Percentiles rank a stretch among this genome's conserved stretches.
These are phyloP conservation scores for Neoarthrinium moseri DNA, from an alignment of 2,329 filamentous ascomycete species.

Conservation along the genomic window DNA sequence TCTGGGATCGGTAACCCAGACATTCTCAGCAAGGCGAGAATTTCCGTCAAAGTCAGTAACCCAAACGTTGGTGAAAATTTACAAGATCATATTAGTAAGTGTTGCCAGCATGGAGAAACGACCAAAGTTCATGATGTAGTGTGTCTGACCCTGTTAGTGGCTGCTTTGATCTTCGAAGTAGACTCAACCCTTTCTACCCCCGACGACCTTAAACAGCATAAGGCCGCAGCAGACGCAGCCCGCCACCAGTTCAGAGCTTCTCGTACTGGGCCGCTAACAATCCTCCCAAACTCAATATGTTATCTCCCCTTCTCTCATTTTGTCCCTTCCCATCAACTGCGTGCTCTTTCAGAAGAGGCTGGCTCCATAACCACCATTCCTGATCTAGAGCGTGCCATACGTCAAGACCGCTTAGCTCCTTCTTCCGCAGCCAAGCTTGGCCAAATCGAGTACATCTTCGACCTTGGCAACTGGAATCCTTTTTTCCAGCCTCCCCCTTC, in stretches of 20 bases:
- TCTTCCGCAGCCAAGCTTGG: slow-evolving; percentile 30
- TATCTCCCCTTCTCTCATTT: slow-evolving; percentile 40
- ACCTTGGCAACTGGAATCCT: slow-evolving; percentile 46
- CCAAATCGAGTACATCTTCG: slow-evolving; percentile 49
- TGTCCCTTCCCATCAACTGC: slow-evolving; percentile 23
- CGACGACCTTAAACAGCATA: slow-evolving; percentile 33
- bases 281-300: slow-evolving; percentile 38
- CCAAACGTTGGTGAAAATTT: slow-evolving; percentile 47
- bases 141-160: slow-evolving; percentile 11
- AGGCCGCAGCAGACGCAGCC: slow-evolving; percentile 27
- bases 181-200: slow-evolving; percentile 37
- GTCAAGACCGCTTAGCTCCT: slow-evolving; percentile 28
- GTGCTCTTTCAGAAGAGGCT: slow-evolving; percentile 17
- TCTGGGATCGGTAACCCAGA: slow-evolving; percentile 55
- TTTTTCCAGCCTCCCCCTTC: slow-evolving; percentile 24
- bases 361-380: slow-evolving; percentile 15
- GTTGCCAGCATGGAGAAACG: slow-evolving; percentile 4
- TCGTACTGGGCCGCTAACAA: slow-evolving; percentile 33
- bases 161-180: slow-evolving; percentile 42
- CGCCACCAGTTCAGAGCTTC: slow-evolving; percentile 26
- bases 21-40: slow-evolving; percentile 37
- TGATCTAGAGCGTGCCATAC: slow-evolving; percentile 25
- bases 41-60: slow-evolving; percentile 41
- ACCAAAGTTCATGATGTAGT: no score
- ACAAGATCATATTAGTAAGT: slow-evolving; percentile 39